Percentiles rank a stretch among this genome's conserved stretches.
These are phyloP conservation scores for Eimeria brunetti DNA, from an alignment of 169 alveolate genomes.

Conservation along the genomic window DNA sequence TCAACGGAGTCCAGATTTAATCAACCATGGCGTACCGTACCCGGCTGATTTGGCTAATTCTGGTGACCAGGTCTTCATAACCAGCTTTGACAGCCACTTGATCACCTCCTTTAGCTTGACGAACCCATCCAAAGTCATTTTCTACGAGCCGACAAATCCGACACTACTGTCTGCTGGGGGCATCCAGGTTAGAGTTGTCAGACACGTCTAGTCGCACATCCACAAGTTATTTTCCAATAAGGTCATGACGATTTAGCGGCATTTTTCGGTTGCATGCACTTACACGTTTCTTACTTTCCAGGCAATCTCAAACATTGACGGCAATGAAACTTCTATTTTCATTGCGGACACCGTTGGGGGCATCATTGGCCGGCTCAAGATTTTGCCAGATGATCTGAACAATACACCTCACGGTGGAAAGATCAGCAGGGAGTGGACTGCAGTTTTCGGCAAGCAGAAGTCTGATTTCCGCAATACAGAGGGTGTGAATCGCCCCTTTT, in stretches of 20 bases:
- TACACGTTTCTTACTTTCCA: neutral
- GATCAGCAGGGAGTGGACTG: conserved; percentile 62
- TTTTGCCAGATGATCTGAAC: conserved; percentile 33
- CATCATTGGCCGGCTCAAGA: conserved; percentile 49
- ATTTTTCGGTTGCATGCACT: neutral
- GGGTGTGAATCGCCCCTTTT: conserved; percentile 73
- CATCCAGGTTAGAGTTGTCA: conserved; percentile 46
- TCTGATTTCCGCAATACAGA: conserved; percentile 37
- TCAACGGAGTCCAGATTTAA: neutral
- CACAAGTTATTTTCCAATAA: neutral
- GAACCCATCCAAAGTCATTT: conserved; percentile 27
- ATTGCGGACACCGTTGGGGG: conserved; percentile 59
- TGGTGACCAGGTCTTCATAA: conserved; percentile 53
- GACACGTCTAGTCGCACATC: neutral
- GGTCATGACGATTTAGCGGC: neutral
- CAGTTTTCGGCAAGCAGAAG: conserved; percentile 72
- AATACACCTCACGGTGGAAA: conserved; percentile 5
- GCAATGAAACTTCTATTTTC: conserved; percentile 43
- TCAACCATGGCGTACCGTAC: conserved; percentile 53
- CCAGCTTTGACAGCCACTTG: conserved; percentile 72
- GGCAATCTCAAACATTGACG: conserved; percentile 57
- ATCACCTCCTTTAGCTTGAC: conserved; percentile 18
- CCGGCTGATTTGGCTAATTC: conserved; percentile 68
- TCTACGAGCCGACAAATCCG: conserved; percentile 65
- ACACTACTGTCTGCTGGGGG: conserved; percentile 77